Base-by-base conservation (phyloP, 495 filamentous ascomycete genomes). In the Astrothelium macrocarpum region DNA sequence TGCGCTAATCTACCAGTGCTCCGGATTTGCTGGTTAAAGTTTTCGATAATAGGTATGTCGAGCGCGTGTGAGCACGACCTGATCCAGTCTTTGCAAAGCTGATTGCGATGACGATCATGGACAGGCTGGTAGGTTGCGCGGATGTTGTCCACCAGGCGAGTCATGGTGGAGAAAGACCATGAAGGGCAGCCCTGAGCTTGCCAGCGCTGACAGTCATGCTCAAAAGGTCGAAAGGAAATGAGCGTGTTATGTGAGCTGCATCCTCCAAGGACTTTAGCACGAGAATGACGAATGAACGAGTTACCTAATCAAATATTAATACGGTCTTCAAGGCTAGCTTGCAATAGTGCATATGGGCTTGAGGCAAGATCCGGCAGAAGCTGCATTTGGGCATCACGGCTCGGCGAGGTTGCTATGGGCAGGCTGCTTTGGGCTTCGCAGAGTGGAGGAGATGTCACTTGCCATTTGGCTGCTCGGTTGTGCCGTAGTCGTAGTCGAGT, bases 231-330 rank as follows among this genome's bases (percentile, higher is more conserved):
- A 79, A 91, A 92, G 3, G 87, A 90, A 71, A 94, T 91, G 61
- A 92, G 79, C 31, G 90, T 92, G 71, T 94, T 94, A 79, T 94
- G 90, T 56, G 85, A 88, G 26, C 88, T 90, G 79, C 90, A 94
- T 62, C 90, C 90, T 66, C 90, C 90, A 29, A 94, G 81, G 14
- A 92, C 87, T 78, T 91, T 91, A 32, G 90, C 89, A 63, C 90
- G 83, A 18, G 90, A 90, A 75, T 92, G 89, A 60, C 88, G 84
- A 74, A 94, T 91, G 78, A 87, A 80, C 59, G 87, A 90, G 75
- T 91, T 91, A 69, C 87, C 88, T 64, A 69, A 28, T 29, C 49
- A 56, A 28, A 29, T 56, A 56, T 56, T 56, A 56, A 56, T 56
- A 56, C 25, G 26, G 9, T 56, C 49, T 56, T 20, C 1, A 16